Percentiles rank a stretch among this genome's conserved stretches.
Conservation (phyloP, 768 basidiomycete genomes). For the Calvatia gigantea region DNA sequence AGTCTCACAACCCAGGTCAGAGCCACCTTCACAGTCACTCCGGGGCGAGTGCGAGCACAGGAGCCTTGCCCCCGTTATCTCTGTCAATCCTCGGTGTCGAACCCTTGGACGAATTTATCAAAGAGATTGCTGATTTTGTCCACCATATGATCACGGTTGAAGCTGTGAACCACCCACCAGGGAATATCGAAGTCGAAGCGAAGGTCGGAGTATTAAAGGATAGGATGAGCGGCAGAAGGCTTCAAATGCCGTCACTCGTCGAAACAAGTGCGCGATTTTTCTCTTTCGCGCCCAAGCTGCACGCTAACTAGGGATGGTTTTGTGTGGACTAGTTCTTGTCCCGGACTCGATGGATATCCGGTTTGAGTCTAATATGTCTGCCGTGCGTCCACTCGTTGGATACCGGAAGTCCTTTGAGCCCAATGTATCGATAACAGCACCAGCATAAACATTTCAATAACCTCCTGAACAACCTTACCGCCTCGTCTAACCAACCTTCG, state of each 20-base stretch:
- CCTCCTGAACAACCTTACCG: conserved; percentile 80
- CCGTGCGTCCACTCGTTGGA: conserved; percentile 48
- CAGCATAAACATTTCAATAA: conserved; percentile 88
- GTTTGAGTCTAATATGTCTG: conserved; percentile 93
- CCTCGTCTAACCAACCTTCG: conserved; percentile 46
- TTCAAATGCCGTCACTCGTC: conserved; percentile 69
- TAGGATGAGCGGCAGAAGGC: conserved; percentile 46
- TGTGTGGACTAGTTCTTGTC: conserved; percentile 51
- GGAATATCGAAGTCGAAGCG: conserved; percentile 84
- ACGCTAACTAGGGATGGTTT: background rate
- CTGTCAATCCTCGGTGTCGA: conserved; percentile 85
- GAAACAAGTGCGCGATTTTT: conserved; percentile 70
- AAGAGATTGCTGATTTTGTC: conserved; percentile 87
- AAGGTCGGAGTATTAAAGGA: conserved; percentile 81
- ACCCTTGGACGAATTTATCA: conserved; percentile 90
- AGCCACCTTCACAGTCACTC: background rate
- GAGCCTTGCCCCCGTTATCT: conserved; percentile 57
- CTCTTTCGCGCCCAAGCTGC: conserved; percentile 4
- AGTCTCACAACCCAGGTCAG: background rate
- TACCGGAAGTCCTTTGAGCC: too few species aligned
- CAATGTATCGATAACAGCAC: conserved; percentile 43
- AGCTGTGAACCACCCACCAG: conserved; percentile 37
- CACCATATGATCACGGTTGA: conserved; percentile 63
- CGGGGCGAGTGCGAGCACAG: background rate
- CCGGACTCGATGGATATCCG: conserved; percentile 61